These are phyloP conservation scores for Mycena capillaripes DNA, from an alignment of 768 basidiomycete genomes.

Conservation along the genomic window DNA sequence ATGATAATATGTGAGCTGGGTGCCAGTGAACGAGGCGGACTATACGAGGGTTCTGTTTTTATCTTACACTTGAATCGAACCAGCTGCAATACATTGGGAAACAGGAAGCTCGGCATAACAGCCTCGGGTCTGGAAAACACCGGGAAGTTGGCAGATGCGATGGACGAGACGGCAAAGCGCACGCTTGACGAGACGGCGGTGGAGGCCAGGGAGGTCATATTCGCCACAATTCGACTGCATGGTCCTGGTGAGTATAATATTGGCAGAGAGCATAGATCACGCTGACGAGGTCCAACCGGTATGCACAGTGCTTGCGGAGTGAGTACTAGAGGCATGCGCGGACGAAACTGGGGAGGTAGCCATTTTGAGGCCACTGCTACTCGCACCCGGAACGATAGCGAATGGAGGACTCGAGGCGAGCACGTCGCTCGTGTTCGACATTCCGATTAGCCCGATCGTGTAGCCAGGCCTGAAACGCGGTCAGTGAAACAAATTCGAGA, in stretches of 20 bases:
- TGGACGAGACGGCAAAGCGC: background rate
- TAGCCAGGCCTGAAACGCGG: background rate
- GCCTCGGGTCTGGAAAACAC: background rate
- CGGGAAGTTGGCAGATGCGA: background rate
- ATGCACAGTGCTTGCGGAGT: background rate
- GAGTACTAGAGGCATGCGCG: background rate
- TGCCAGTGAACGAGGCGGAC: no score
- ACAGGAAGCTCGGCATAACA: no score
- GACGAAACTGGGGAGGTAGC: background rate
- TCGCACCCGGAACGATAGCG: background rate
- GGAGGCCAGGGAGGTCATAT: background rate
- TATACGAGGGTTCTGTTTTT: no score
- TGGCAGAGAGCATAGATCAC: background rate
- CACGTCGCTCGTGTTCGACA: conserved; percentile 1
- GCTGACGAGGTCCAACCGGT: background rate
- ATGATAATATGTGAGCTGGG: no score
- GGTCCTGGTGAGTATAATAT: no score
- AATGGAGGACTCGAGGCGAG: conserved; percentile 2
- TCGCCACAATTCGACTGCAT: no score
- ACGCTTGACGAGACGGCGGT: background rate
- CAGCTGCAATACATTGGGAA: no score
- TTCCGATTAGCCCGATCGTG: conserved; percentile 10
- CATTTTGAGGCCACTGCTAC: background rate
- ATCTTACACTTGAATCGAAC: no score
- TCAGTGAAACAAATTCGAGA: background rate